These are phyloP conservation scores for Spergularia marina DNA, from an alignment of 148 eudicot genomes.

Conservation along the genomic window DNA sequence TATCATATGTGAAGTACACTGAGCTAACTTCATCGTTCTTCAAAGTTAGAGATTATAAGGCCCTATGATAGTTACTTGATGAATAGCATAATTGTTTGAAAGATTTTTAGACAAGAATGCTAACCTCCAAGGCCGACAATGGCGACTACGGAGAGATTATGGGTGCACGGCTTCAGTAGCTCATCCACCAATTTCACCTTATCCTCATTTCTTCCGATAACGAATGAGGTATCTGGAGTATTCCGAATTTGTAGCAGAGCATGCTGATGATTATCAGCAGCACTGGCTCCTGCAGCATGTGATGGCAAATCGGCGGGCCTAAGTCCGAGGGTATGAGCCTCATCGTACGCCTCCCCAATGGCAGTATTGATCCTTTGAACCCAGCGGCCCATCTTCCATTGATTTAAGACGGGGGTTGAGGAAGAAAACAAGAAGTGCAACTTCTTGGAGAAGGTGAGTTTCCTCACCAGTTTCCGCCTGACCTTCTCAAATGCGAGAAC, in stretches of 20 bases:
- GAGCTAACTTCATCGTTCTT: too few species aligned
- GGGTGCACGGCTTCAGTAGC: not conserved
- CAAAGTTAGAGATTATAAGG: too few species aligned
- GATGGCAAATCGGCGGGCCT: not conserved
- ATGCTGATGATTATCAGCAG: too few species aligned
- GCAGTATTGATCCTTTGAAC: not conserved
- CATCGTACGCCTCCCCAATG: not conserved
- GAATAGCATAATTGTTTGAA: too few species aligned
- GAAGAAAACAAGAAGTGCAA: not conserved
- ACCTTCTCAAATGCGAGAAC: constrained; percentile 7
- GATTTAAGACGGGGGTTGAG: not conserved
- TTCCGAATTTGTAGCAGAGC: not conserved
- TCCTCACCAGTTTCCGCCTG: not conserved
- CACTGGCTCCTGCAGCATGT: too few species aligned
- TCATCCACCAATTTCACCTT: not conserved
- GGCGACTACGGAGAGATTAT: not conserved
- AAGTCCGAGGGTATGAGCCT: not conserved
- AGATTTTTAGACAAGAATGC: too few species aligned
- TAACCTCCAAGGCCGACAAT: not conserved
- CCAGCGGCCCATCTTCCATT: not conserved
- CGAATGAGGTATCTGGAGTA: not conserved
- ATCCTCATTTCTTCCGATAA: constrained; percentile 1
- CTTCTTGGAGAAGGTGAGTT: not conserved
- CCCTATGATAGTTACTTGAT: too few species aligned
- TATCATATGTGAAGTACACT: too few species aligned